A percentile compares a stretch with the other conserved stretches of the same genome.
Evolutionary conservation across 2,329 filamentous ascomycete species (phyloP).

Genomic region (Colletotrichum tofieldiae): DNA sequence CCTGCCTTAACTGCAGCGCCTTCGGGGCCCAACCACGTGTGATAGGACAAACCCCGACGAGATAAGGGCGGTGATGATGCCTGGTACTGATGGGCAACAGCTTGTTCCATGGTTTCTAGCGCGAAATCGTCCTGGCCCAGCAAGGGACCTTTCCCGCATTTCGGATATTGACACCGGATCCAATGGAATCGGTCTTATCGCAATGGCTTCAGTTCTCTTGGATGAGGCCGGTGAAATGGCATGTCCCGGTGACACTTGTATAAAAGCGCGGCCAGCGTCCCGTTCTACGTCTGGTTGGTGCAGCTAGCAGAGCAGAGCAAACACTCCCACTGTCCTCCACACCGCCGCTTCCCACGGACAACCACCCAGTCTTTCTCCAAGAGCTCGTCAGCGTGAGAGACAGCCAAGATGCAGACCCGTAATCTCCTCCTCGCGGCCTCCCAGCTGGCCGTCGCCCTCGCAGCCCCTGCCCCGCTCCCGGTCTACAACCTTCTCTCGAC

Average conservation of each 20-base stretch:
- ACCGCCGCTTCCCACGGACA: neutral
- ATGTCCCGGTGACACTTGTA: neutral
- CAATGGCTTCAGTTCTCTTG: neutral
- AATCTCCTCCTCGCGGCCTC: slow-evolving; percentile 29
- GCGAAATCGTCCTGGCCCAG: neutral
- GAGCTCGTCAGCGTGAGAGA: neutral
- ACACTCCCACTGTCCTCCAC: neutral
- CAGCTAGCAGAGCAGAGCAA: slow-evolving; percentile 10
- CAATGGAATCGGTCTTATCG: slow-evolving; percentile 14
- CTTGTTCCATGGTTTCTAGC: slow-evolving; percentile 6
- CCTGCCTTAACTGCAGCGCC: neutral
- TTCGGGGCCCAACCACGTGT: slow-evolving; percentile 19
- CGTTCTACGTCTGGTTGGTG: neutral
- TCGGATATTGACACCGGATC: slow-evolving; percentile 14
- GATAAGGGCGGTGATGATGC: slow-evolving; percentile 21
- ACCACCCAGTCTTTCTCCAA: neutral
- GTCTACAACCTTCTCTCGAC: slow-evolving; percentile 26
- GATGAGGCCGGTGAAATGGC: neutral
- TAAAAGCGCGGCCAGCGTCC: slow-evolving; percentile 10
- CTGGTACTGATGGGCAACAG: neutral
- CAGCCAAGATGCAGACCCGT: slow-evolving; percentile 29
- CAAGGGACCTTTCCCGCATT: slow-evolving; percentile 2
- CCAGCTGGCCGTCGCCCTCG: slow-evolving; percentile 33
- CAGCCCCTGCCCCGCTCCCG: slow-evolving; percentile 26
- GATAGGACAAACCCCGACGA: slow-evolving; percentile 6